Evolutionary conservation across 306 rosid genomes (phyloP).

Genomic region (Castanea mollissima): DNA sequence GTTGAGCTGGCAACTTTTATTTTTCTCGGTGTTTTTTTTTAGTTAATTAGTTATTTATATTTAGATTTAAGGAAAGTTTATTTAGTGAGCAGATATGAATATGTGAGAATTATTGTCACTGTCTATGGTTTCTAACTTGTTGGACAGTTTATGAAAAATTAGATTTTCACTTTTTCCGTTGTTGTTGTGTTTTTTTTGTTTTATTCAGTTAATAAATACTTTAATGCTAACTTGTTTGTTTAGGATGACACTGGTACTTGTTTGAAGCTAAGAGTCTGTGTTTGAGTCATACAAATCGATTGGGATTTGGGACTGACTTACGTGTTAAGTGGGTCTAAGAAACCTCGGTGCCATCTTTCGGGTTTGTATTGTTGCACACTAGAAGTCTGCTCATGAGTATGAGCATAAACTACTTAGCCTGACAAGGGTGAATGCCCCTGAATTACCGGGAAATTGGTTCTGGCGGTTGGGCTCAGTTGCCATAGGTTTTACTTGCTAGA

Average conservation of each 20-base stretch:
- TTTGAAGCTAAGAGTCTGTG: neutral
- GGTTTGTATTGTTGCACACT: neutral
- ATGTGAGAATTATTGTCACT: neutral
- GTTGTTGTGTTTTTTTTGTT: neutral
- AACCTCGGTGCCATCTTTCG: neutral
- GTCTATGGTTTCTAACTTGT: slow-evolving; percentile 4
- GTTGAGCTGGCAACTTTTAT: no score
- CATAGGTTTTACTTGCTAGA: no score
- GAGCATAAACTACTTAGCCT: no score
- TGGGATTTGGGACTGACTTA: neutral
- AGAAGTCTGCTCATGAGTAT: neutral
- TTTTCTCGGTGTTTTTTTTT: no score
- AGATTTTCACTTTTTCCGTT: neutral
- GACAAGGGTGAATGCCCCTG: no score
- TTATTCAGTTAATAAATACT: neutral
- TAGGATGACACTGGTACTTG: neutral
- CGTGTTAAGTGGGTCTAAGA: neutral
- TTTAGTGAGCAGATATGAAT: slow-evolving; percentile 1
- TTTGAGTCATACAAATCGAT: neutral
- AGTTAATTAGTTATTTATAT: no score
- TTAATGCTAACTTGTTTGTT: neutral
- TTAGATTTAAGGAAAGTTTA: slow-evolving; percentile 8
- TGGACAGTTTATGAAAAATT: neutral
- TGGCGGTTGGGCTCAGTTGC: no score
- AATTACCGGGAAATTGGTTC: no score